Evolutionary conservation across 371 early-diverging fungal genomes (phyloP), one percentile per base, ranked within the genome.

Genomic region (Apophysomyces ossiformis): DNA sequence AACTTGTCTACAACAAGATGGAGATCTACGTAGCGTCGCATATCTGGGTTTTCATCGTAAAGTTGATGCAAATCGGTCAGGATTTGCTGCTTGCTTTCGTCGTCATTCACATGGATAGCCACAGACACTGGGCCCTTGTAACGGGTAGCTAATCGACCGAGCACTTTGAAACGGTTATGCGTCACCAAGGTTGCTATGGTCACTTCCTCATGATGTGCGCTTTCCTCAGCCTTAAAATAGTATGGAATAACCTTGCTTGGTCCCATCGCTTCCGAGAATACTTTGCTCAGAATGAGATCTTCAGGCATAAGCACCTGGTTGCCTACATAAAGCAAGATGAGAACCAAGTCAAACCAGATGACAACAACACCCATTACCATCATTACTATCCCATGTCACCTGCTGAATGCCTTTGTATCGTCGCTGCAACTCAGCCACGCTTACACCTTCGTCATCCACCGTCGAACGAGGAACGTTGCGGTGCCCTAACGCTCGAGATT

Each of bases 81-180:
- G 41, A 78, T 82, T 8, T 69, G 72, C 54, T 84, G 79, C 44
- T 83, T 74, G 32, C 69, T 59, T 8, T 78, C 74, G 56, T 87
- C 88, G 61, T 88, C 87, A 39, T 78, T 81, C 56, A 90, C 77
- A 65, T 90, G 89, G 57, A 90, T 81, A 6, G 86, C 84, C 35
- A 88, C 90, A 13, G 90, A 88, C 18, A 88, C 73, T 6, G 87
- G 88, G 0, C 88, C 85, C 60, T 65, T 77, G 73, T 86, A 86
- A 60, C 79, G 80, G 37, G 82, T 76, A 13, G 82, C 87, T 6
- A 86, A 76, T 45, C 82, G 79, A 64, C 81, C 75, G 32, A 78
- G 65, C 4, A 81, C 75, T 15, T 72, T 63, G 68, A 83, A 82
- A 58, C 86, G 80, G 68, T 84, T 81, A 66, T 78, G 77, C 37